Evolutionary conservation across 106 monocot genomes (phyloP).

Genomic region (Iris macrosiphon): DNA sequence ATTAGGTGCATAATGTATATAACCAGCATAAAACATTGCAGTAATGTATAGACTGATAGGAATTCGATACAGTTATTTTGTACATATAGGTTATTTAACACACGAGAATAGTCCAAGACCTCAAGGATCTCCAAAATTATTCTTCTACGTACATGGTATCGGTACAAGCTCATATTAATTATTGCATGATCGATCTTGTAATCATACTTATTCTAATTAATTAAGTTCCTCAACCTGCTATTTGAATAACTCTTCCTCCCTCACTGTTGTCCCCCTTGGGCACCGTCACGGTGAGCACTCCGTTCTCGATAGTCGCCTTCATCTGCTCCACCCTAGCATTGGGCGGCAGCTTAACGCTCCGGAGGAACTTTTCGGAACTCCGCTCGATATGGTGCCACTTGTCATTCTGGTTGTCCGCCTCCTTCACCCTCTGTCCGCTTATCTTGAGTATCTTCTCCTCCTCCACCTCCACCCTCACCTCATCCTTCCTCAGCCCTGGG

Average conservation of each 20-base stretch:
- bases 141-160: no score
- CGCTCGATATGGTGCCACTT: constrained; percentile 35
- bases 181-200: no score
- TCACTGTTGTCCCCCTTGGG: constrained; percentile 24
- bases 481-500: constrained; percentile 33
- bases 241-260: constrained; percentile 15
- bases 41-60: no score
- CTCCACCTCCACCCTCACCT: constrained; percentile 41
- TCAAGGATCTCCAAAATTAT: no score
- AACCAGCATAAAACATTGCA: no score
- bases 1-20: no score
- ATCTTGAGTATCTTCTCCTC: constrained; percentile 46
- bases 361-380: constrained; percentile 17
- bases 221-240: constrained; percentile 4
- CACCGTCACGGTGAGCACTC: constrained; percentile 34
- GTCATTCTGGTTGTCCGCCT: constrained; percentile 22
- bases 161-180: no score
- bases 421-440: constrained; percentile 22
- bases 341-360: constrained; percentile 22
- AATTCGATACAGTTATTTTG: no score
- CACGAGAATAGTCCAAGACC: no score
- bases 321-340: constrained; percentile 12
- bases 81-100: no score
- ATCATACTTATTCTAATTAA: neutral
- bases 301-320: constrained; percentile 25